These are phyloP conservation scores for Mycena rosella DNA, from an alignment of 768 basidiomycete species.

Conservation along the genomic window DNA sequence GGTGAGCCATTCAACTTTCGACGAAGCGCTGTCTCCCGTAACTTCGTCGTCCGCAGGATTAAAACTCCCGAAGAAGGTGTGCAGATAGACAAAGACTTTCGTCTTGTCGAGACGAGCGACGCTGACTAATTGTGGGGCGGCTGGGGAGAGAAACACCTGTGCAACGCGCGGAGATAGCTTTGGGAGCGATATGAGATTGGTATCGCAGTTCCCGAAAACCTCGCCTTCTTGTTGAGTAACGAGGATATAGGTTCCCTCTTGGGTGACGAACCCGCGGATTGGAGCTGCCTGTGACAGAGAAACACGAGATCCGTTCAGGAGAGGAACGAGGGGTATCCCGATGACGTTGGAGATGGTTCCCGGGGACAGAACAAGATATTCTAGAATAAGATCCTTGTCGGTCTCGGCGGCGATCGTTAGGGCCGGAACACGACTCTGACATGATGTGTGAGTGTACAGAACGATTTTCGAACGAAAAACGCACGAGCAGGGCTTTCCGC, in stretches of 20 bases:
- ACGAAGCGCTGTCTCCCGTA: background rate
- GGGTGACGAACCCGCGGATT: background rate
- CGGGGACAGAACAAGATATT: slow-evolving; percentile 32
- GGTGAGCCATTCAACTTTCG: slow-evolving; percentile 41
- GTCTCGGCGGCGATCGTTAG: background rate
- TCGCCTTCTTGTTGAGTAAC: slow-evolving; percentile 29
- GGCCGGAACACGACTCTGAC: slow-evolving; percentile 12
- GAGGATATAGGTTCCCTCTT: slow-evolving; percentile 2
- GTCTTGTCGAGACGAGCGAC: slow-evolving; percentile 13
- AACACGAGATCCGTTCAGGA: slow-evolving; percentile 19
- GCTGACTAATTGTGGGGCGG: slow-evolving; percentile 10
- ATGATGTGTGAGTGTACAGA: background rate
- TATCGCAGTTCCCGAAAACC: slow-evolving; percentile 27
- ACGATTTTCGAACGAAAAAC: background rate
- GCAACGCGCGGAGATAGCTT: slow-evolving; percentile 15
- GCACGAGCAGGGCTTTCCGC: slow-evolving; percentile 23
- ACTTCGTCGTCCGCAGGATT: slow-evolving; percentile 31
- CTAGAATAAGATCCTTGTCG: slow-evolving; percentile 30
- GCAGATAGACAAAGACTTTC: slow-evolving; percentile 36
- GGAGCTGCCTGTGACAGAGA: too few relatives aligned
- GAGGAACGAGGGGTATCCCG: slow-evolving; percentile 35
- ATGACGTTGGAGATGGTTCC: slow-evolving; percentile 22
- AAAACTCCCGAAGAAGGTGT: slow-evolving; percentile 21
- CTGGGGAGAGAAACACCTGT: slow-evolving; percentile 9
- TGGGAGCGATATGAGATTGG: slow-evolving; percentile 28